Base-by-base conservation (phyloP, 352 stramenopile genomes). In the Globisporangium iwayamae region DNA sequence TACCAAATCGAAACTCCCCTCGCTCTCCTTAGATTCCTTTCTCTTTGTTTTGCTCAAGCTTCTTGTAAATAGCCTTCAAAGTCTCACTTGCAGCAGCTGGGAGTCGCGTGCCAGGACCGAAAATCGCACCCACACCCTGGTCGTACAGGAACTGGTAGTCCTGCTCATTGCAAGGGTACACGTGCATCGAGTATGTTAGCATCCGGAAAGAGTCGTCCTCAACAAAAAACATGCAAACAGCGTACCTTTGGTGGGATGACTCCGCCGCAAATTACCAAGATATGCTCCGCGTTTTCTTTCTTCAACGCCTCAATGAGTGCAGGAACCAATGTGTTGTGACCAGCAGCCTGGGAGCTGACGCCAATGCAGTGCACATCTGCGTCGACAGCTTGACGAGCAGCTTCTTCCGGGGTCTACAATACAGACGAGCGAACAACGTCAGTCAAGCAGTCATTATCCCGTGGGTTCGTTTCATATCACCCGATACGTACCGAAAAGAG, bases 141-240 rank as follows among this genome's bases (percentile, higher is more conserved):
- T 98, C 82, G 66, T 98, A 94, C 38, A 99, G 72, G 71, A 98
- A 98, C 46, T 98, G 85, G 68, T 99, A 99, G 73, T 99, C 96
- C 78, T 97, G 78, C 20, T 39, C 45, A 14, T 18, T 54, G 6
- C 20, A 36, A 34, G 41, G 34, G 30, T 3, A 61, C 13, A 38
- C 9, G 43, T 10, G 13, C 34, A 46, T 56, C 3, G 11, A 20
- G 14, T 22, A 55, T 28, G 50, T 56, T 56, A 56, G 18, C 8
- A 34, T 20, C 16, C 18, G 14, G 5, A 22, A 55, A 13, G 25
- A 13, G n/a, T 22, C 13, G 6, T 20, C 20, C 47, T 30, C 28
- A 56, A 56, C 11, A 11, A 5, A 47, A 34, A 51, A 36, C 32
- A 36, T 36, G 16, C 18, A 9, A 56, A 16, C 36, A 43, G 16